A percentile compares a stretch with the other conserved stretches of the same genome.
phyloP scores from a whole-genome alignment of 2,329 filamentous ascomycete species.

The Apiospora aurea region DNA sequence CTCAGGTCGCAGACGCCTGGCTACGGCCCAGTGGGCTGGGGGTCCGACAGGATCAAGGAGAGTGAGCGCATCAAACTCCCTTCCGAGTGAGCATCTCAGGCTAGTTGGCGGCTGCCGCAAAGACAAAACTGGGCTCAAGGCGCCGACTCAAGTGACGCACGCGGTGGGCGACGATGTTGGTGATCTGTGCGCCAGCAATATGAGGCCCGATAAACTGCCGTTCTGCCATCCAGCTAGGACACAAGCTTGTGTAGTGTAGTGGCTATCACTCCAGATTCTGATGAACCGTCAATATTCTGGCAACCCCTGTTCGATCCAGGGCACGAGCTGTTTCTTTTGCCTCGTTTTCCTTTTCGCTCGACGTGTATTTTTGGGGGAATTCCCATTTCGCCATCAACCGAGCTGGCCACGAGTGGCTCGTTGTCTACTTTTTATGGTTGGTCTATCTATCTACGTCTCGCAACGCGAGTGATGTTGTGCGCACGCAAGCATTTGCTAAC shows the following conservation, averaged over 20 bases:
- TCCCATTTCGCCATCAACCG: too few species aligned
- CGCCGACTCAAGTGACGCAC: too few species aligned
- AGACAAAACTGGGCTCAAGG: too few species aligned
- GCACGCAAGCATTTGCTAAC: neutral
- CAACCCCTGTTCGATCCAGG: slow-evolving; percentile 17
- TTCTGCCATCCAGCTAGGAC: neutral
- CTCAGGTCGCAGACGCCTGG: too few species aligned
- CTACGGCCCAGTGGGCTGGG: too few species aligned
- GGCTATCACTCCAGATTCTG: slow-evolving; percentile 18
- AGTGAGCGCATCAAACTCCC: too few species aligned
- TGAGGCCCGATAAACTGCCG: accelerated
- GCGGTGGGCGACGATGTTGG: neutral
- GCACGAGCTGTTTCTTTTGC: neutral
- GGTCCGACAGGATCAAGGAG: too few species aligned
- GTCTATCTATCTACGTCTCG: too few species aligned
- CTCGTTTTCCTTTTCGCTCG: too few species aligned
- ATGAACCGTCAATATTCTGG: neutral
- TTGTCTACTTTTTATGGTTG: neutral
- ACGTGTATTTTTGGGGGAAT: neutral
- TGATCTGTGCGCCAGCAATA: neutral
- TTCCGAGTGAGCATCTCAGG: too few species aligned
- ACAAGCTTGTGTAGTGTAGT: slow-evolving; percentile 11
- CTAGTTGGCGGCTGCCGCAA: too few species aligned
- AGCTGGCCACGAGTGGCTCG: neutral
- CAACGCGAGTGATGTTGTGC: too few species aligned